Base-by-base conservation (phyloP, 805 yeast species). In the Saturnispora serradocipensis region DNA sequence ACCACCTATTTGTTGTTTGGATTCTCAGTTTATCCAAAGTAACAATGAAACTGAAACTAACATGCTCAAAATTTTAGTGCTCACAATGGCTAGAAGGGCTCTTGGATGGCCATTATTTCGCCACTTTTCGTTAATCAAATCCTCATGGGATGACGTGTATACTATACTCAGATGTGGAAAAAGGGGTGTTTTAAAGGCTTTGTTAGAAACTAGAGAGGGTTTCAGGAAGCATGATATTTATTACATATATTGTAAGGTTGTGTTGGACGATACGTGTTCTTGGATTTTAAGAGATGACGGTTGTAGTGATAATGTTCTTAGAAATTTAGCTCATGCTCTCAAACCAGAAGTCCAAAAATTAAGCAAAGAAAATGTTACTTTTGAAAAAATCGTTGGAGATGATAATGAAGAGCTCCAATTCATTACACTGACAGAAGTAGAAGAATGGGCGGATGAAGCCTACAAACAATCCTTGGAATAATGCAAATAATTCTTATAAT, bases 151-250 rank as follows among this genome's bases (percentile, higher is more conserved):
- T 35, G 96, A 87, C 63, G 86, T 82, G 0, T 79, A 84, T 56
- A 72, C 71, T 48, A 70, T 81, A 3, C 68, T 93, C 45, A 65
- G 84, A 49, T 78, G 77, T 27, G 97, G 97, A 1, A 83, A 82
- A 59, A 70, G 86, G 46, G 73, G 76, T 13, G 74, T 90, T 0
- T 68, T 89, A 35, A 76, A 78, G 57, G 70, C 76, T 1, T 61
- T 91, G 24, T 67, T 89, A 30, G 78, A 76, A 7, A 66, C 81
- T 15, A 76, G 86, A 57, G 91, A 86, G 61, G 67, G 86, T 10
- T 90, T 90, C 66, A 74, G 96, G 53, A 84, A 70, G 61, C 95
- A 88, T 62, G 95, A 88, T 60, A 76, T 84, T 20, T 88, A 88
- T 63, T 87, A 88, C 62, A 88, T 88, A 5, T 90, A 90, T 64